These are phyloP conservation scores for Prosopis cineraria DNA, from an alignment of 306 rosid species.

Conservation along the genomic window DNA sequence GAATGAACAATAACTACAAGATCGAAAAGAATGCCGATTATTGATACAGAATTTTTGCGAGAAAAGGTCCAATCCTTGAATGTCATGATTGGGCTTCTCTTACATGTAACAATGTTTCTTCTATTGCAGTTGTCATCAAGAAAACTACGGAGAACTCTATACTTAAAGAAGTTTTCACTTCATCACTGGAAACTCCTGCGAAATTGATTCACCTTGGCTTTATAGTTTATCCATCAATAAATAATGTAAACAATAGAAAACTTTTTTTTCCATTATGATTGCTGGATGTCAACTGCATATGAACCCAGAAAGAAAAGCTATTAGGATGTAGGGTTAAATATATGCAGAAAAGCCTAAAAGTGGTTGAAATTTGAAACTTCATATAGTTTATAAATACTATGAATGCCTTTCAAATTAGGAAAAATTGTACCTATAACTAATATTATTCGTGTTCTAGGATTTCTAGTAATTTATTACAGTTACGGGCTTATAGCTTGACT, in stretches of 20 bases:
- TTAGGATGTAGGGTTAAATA: not conserved
- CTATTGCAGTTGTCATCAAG: not conserved
- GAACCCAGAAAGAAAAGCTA: slow-evolving; percentile 10
- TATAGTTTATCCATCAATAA: not conserved
- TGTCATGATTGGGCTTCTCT: no score
- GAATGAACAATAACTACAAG: not conserved
- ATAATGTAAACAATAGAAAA: not conserved
- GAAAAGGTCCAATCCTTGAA: no score
- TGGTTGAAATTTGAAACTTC: not conserved
- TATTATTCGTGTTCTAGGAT: not conserved
- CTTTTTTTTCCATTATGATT: not conserved
- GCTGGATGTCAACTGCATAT: slow-evolving; percentile 27
- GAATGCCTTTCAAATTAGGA: not conserved
- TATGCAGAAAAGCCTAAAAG: not conserved
- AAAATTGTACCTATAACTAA: not conserved
- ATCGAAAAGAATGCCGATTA: no score
- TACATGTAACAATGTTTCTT: slow-evolving; percentile 1
- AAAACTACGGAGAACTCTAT: not conserved
- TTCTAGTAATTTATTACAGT: not conserved
- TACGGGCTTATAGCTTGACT: not conserved
- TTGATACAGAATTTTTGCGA: no score
- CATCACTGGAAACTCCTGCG: slow-evolving; percentile 10
- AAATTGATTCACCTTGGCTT: not conserved
- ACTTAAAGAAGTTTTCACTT: slow-evolving; percentile 13
- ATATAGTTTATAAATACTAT: not conserved